phyloP scores from a whole-genome alignment of 495 filamentous ascomycete species.

The Penicillium herquei region DNA sequence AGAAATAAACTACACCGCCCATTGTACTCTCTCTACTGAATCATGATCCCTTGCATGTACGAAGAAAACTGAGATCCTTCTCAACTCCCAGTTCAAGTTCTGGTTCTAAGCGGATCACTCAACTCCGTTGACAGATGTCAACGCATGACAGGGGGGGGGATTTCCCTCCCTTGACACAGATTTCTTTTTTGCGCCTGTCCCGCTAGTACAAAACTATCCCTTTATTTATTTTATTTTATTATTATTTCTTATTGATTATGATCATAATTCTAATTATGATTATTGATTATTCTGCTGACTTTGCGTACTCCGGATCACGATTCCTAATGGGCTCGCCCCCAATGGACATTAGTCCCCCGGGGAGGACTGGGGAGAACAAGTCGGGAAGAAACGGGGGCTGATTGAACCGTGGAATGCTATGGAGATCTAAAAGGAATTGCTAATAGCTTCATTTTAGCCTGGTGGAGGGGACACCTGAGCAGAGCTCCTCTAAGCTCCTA shows the following conservation, averaged over 20 bases:
- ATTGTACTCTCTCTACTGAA: too few relatives aligned
- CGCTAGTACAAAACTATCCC: neutral
- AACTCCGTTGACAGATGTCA: constrained; percentile 15
- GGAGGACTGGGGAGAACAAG: neutral
- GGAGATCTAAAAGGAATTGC: too few relatives aligned
- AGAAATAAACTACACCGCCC: too few relatives aligned
- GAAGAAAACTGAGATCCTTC: too few relatives aligned
- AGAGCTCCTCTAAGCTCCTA: too few relatives aligned
- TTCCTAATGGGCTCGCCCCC: neutral
- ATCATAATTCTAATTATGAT: neutral
- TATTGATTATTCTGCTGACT: neutral
- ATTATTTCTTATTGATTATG: neutral
- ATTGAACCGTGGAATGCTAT: too few relatives aligned
- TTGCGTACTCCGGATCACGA: neutral
- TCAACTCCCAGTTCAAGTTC: too few relatives aligned
- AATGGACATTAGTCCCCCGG: constrained; percentile 5
- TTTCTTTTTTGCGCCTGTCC: neutral
- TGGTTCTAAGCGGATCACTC: neutral
- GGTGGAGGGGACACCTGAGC: too few relatives aligned
- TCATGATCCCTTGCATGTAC: too few relatives aligned
- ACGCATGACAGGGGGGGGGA: constrained; percentile 7
- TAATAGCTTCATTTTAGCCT: too few relatives aligned
- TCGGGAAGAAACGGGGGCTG: constrained; percentile 20
- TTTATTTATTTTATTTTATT: neutral
- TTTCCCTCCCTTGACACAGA: neutral